Base-by-base conservation (phyloP, 768 basidiomycete species). In the Rhizopogon rudus region DNA sequence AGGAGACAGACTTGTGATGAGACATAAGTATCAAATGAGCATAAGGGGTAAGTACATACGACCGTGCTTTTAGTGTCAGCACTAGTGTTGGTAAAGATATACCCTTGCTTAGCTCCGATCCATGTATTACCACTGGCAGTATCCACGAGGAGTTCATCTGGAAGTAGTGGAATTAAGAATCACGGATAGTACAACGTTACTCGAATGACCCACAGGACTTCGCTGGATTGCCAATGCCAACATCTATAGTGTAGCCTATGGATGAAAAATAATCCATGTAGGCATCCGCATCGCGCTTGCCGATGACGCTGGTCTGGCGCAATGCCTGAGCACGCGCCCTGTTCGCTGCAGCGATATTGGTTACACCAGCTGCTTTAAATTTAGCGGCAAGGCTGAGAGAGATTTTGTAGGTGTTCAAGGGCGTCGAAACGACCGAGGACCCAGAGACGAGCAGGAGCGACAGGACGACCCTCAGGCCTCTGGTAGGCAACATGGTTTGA, bases 181-280 rank as follows among this genome's bases (percentile, higher is more conserved):
- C 1, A 16, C 25, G 3, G 40, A 33, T 20, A 12, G 20, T n/a
- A 28, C 7, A 9, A 49, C 16, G 3, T 37, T 37, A 12, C 33
- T 53, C 17, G 17, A 33, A 44, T 14, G 13, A 54, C 62, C 39
- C 20, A 68, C 66, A 61, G 29, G 58, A 28, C 17, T 61, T 62
- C 20, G 53, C 1, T 12, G 61, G 61, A 33, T 25, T 55, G 8
- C 61, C 61, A 22, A 61, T 39, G 13, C 40, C 42, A n/a, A 48
- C 61, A 60, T 67, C 29, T 2, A 60, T 61, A 12, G 63, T 62
- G 43, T 71, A 70, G 14, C 62, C 56, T 5, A 65, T 61, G 12
- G 46, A 56, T 3, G 53, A 59, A 10, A 57, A 60, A 2, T 58
- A 39, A 33, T 25, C 37, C 13, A 35, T 54, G 28, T 31, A 17